Conservation (phyloP, 768 basidiomycete species). For the Termitomyces sp. region DNA sequence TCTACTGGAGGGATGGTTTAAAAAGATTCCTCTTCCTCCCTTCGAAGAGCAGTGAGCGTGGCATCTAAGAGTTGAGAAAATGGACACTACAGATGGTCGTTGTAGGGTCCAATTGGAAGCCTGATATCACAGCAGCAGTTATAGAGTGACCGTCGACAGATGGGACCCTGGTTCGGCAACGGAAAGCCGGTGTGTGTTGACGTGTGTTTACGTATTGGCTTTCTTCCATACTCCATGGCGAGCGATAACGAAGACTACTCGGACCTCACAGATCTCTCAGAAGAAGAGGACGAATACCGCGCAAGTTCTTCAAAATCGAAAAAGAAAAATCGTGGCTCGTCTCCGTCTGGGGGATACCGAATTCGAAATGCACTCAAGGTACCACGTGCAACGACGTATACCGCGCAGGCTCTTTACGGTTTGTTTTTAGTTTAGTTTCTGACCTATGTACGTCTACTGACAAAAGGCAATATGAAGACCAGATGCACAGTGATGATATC, state of each 20-base stretch:
- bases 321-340: constrained; percentile 9
- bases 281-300: constrained; percentile 16
- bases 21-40: no score
- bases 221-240: constrained; percentile 4
- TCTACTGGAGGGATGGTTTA: no score
- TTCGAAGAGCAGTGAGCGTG: no score
- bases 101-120: no score
- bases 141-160: no score
- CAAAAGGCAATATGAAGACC: constrained; percentile 36
- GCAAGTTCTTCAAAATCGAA: constrained; percentile 5
- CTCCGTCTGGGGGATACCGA: constrained; percentile 18
- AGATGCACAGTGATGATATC: constrained; percentile 57
- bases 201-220: not conserved
- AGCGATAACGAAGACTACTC: constrained; percentile 25
- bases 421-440: constrained; percentile 4
- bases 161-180: no score
- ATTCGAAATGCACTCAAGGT: constrained; percentile 44
- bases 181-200: not conserved
- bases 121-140: no score
- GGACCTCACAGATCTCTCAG: constrained; percentile 26
- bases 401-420: constrained; percentile 58
- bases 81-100: no score
- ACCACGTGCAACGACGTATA: constrained; percentile 58
- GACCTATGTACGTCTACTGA: not conserved
- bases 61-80: no score